Evolutionary conservation across 441 rosid genomes (phyloP), one percentile per base, ranked within the genome.

Genomic region (Populus tomentosa): DNA sequence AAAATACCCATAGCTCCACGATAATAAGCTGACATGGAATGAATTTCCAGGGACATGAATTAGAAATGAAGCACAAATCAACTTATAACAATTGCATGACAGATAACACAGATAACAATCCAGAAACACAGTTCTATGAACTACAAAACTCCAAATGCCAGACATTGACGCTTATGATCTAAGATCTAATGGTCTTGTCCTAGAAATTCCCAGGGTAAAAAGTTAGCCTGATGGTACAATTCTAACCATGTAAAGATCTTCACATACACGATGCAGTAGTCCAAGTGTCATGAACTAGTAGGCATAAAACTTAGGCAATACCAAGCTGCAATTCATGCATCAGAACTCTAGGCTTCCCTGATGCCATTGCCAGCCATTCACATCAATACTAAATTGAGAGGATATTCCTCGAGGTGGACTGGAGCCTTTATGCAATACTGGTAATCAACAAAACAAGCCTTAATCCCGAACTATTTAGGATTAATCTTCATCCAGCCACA

Each of bases 1-100:
- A 94, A 88, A 79, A 94, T 94, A 8, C 98, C 98, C 98, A 93
- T 94, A 75, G 98, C 97, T 82, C 98, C 98, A 50, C 98, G 93
- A 83, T 93, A 93, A 85, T 93, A 94, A 73, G 98, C 98, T 94
- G 93, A 62, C 74, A 82, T 73, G 67, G 30, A 78, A 50, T 42
- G 56, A 67, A 64, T 73, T 56, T 67, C 10, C 67, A 32, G 59
- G 61, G 61, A 46, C 30, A 38, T 9, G 62, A 68, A 59, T 40
- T 18, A 73, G 21, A 64, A 73, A 42, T 28, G 42, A 74, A 75
- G 26, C 38, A 62, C 56, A 67, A 64, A 33, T 2, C 0, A 46
- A 10, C 56, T 67, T 53, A 23, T 23, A 33, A 63, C 76, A 62
- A 33, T 38, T 21, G 23, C 53, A 21, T 0, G 40, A 36, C 42